A percentile compares a stretch with the other conserved stretches of the same genome.
phyloP scores from a whole-genome alignment of 2,329 filamentous ascomycete species.

The Colletotrichum sansevieriae region DNA sequence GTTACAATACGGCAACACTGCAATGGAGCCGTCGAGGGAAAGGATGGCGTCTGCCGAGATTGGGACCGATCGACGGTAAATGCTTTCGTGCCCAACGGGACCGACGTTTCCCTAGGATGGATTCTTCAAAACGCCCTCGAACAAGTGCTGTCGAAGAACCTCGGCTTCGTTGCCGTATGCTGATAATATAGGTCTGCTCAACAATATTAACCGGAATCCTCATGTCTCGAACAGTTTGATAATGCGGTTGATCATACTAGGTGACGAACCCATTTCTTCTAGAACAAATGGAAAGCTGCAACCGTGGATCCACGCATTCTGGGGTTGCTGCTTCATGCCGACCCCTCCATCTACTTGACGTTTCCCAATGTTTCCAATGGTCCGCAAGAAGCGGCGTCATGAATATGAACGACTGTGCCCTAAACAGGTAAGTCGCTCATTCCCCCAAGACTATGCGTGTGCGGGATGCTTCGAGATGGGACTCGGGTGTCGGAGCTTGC shows the following conservation, averaged over 20 bases:
- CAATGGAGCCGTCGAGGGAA: neutral
- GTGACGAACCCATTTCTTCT: slow-evolving; percentile 34
- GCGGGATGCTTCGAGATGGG: slow-evolving; percentile 34
- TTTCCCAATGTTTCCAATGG: slow-evolving; percentile 37
- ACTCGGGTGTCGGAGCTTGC: slow-evolving; percentile 22
- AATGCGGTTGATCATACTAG: neutral
- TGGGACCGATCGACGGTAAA: slow-evolving; percentile 20
- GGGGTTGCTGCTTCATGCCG: slow-evolving; percentile 31
- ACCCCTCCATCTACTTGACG: slow-evolving; percentile 27
- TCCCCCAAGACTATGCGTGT: slow-evolving; percentile 35
- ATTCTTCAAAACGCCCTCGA: slow-evolving; percentile 21
- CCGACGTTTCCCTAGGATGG: slow-evolving; percentile 11
- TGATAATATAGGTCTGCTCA: slow-evolving; percentile 25
- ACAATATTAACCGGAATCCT: slow-evolving; percentile 25
- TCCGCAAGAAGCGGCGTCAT: slow-evolving; percentile 28
- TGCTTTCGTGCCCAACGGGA: slow-evolving; percentile 8
- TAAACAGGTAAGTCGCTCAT: slow-evolving; percentile 37
- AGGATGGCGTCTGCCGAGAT: slow-evolving; percentile 25
- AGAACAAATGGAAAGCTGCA: slow-evolving; percentile 31
- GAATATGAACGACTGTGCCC: slow-evolving; percentile 38
- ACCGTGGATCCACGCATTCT: slow-evolving; percentile 12
- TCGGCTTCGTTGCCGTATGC: slow-evolving; percentile 28
- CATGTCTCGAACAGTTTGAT: slow-evolving; percentile 16
- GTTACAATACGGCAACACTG: slow-evolving; percentile 3
- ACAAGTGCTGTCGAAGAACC: slow-evolving; percentile 21